A percentile compares a stretch with the other conserved stretches of the same genome.
These are phyloP conservation scores for Kockiozyma suomiensis DNA, from an alignment of 805 yeast genomes.

Conservation along the genomic window DNA sequence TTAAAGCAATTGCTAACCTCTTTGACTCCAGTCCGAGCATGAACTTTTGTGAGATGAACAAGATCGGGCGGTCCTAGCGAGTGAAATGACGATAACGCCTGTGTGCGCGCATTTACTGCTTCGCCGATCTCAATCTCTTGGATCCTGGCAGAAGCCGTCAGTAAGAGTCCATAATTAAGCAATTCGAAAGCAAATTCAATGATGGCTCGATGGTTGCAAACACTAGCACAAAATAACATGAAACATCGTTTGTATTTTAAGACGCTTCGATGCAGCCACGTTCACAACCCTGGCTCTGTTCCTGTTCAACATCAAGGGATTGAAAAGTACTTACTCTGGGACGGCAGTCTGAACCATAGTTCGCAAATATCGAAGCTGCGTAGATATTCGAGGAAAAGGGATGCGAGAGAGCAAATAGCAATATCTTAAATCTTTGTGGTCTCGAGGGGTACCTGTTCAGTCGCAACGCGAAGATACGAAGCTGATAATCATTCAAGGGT, in stretches of 20 bases:
- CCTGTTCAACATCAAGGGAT: not conserved
- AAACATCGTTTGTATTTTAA: not conserved
- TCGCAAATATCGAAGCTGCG: not conserved
- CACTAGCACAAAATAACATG: too few species aligned
- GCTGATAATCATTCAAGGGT: not conserved
- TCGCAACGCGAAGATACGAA: not conserved
- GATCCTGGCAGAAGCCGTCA: slow-evolving; percentile 40
- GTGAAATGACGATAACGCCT: slow-evolving; percentile 47
- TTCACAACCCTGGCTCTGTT: not conserved
- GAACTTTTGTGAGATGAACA: slow-evolving; percentile 51
- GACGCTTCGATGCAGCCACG: not conserved
- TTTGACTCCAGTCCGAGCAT: slow-evolving; percentile 48
- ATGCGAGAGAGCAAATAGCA: not conserved
- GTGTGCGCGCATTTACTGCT: slow-evolving; percentile 55
- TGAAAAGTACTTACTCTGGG: slow-evolving; percentile 12
- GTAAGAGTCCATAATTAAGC: not conserved
- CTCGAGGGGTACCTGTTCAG: not conserved
- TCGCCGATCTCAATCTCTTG: slow-evolving; percentile 55
- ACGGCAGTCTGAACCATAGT: slow-evolving; percentile 13
- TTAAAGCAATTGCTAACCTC: slow-evolving; percentile 49
- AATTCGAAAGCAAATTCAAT: not conserved
- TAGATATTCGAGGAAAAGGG: not conserved
- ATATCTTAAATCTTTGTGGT: not conserved
- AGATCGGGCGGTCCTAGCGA: slow-evolving; percentile 80
- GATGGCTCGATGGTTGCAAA: not conserved